Percentiles rank a stretch among this genome's conserved stretches.
phyloP scores from a whole-genome alignment of 352 stramenopile species.

The Phytophthora lateralis region DNA sequence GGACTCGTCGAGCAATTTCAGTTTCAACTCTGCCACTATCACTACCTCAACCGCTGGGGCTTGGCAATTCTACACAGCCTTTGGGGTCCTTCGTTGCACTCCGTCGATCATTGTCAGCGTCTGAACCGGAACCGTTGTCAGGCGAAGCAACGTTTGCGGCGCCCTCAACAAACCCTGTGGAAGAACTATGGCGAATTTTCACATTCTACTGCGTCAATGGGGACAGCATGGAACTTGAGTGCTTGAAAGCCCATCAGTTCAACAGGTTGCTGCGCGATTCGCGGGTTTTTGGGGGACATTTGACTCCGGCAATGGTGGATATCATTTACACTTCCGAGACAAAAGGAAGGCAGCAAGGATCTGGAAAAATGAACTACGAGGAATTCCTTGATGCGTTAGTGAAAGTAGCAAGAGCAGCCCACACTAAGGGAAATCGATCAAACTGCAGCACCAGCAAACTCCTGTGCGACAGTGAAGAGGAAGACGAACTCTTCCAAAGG shows the following conservation, averaged over 20 bases:
- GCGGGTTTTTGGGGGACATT: conserved; percentile 45
- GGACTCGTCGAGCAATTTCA: conserved; percentile 18
- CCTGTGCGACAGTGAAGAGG: conserved; percentile 44
- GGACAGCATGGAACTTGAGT: conserved; percentile 74
- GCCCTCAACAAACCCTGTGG: conserved; percentile 41
- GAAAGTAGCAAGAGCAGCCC: conserved; percentile 55
- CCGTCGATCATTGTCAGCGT: conserved; percentile 13
- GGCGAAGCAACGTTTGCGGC: neutral
- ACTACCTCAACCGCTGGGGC: conserved; percentile 7
- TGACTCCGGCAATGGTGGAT: conserved; percentile 74
- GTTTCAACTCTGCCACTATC: conserved; percentile 21
- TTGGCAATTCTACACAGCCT: conserved; percentile 7
- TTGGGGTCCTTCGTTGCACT: conserved; percentile 10
- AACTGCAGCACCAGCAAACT: conserved; percentile 36
- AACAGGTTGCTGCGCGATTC: conserved; percentile 71
- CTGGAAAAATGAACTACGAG: conserved; percentile 77
- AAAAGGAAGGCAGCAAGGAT: conserved; percentile 62
- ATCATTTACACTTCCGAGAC: conserved; percentile 85
- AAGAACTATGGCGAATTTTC: conserved; percentile 81
- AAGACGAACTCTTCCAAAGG: conserved; percentile 60
- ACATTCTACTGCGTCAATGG: conserved; percentile 85
- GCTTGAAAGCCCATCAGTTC: conserved; percentile 77
- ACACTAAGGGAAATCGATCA: conserved; percentile 37
- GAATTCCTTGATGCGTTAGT: conserved; percentile 81
- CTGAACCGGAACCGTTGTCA: conserved; percentile 16